A percentile compares a stretch with the other conserved stretches of the same genome.
These are phyloP conservation scores for Colletotrichum musicola DNA, from an alignment of 2,329 filamentous ascomycete species.

Conservation along the genomic window DNA sequence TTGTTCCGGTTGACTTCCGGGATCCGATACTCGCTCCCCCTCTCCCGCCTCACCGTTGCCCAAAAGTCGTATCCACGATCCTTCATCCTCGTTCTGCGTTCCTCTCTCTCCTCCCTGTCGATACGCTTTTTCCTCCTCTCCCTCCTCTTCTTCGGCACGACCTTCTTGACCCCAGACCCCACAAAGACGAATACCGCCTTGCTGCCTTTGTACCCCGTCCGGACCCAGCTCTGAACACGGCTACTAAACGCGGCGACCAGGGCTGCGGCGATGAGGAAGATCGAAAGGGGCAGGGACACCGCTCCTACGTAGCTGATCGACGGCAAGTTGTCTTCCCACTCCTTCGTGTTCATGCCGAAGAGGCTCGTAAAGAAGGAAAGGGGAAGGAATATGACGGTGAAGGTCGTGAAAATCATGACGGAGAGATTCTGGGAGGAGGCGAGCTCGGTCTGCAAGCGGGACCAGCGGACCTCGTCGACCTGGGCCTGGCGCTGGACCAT, in stretches of 20 bases:
- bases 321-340: slow-evolving; percentile 67
- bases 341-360: slow-evolving; percentile 74
- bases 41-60: slow-evolving; percentile 54
- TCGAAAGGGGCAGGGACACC: slow-evolving; percentile 62
- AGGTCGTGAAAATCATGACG: slow-evolving; percentile 75
- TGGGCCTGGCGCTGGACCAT: slow-evolving; percentile 77
- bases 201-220: slow-evolving; percentile 40
- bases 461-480: slow-evolving; percentile 74
- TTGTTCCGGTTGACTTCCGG: slow-evolving; percentile 53
- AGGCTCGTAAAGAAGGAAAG: slow-evolving; percentile 74
- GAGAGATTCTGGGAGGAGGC: slow-evolving; percentile 72
- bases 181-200: background rate
- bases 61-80: slow-evolving; percentile 57
- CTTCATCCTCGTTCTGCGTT: slow-evolving; percentile 36
- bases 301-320: slow-evolving; percentile 59
- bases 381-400: slow-evolving; percentile 73
- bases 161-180: slow-evolving; percentile 5
- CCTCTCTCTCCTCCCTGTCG: slow-evolving; percentile 26
- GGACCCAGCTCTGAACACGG: slow-evolving; percentile 51
- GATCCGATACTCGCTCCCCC: slow-evolving; percentile 54
- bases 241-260: slow-evolving; percentile 69
- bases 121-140: slow-evolving; percentile 40
- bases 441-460: slow-evolving; percentile 72
- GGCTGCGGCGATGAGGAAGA: slow-evolving; percentile 61
- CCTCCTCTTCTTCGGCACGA: slow-evolving; percentile 23